Base-by-base conservation (phyloP, 2,329 filamentous ascomycete genomes). In the Trichoderma atroviride region DNA sequence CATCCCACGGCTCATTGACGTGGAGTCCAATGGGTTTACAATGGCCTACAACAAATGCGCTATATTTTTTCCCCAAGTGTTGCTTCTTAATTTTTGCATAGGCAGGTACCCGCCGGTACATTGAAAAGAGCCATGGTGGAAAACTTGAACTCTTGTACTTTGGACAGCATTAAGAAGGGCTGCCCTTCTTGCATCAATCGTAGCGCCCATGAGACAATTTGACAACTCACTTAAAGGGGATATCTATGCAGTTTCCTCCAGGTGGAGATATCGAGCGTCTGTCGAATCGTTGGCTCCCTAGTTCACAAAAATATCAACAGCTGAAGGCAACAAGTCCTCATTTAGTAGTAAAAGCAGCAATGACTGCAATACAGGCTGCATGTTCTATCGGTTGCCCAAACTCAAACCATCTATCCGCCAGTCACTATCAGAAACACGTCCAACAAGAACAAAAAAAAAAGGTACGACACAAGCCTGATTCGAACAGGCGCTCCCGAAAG, bases 401-500 rank as follows among this genome's bases (percentile, higher is more conserved):
- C 47, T 24, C 1, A 13, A 50, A 13, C 7, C 4, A 22, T 16
- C 47, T 24, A 50, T 22, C 11, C 13, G n/a, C 7, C 6, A 43
- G 11, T 22, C 43, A 47, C 47, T 24, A 13, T 50, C n/a, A 50
- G 5, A 24, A 24, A 50, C 13, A 4, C 3, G 11, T 24, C 9
- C 7, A n/a, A 43, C 3, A 55, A 29, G 43, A 6, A 14, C 14
- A 53, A 47, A 68, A 68, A 33, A 13, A 27, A 3, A 22, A 58
- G 29, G 13, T 16, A 27, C 66, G 66, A 69, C 66, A 64, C 59
- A 35, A 19, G 66, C 66, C 66, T 69, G 66, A 69, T 69, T 69
- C 66, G 66, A 69, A 69, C 66, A 69, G 66, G 59, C 66, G 66
- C 66, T 64, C 59, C 66, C 66, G 50, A 69, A 69, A 24, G 59